Evolutionary conservation across 2,329 filamentous ascomycete genomes (phyloP).

Genomic region (Sarocladium strictum): DNA sequence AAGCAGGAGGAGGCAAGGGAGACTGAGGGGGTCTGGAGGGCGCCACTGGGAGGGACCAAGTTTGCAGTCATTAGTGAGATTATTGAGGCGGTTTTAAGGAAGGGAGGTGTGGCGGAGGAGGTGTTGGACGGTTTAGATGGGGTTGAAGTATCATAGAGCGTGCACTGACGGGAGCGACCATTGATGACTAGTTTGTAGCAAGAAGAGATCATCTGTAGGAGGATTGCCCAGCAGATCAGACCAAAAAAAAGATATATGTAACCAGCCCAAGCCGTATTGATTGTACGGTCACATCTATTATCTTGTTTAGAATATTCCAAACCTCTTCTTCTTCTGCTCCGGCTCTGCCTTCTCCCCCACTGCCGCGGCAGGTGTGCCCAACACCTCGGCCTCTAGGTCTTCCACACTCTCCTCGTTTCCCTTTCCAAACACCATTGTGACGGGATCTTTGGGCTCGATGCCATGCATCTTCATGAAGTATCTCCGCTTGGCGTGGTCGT

Average conservation of each 20-base stretch:
- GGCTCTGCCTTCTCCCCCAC: conserved; percentile 23
- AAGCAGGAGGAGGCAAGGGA: conserved; percentile 31
- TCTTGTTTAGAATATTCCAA: conserved; percentile 66
- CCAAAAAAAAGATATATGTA: background rate
- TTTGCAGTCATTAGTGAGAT: conserved; percentile 66
- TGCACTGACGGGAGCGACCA: too few species aligned
- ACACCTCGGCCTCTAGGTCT: conserved; percentile 28
- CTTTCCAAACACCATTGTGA: conserved; percentile 39
- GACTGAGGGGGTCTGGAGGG: conserved; percentile 75
- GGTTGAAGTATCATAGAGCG: conserved; percentile 59
- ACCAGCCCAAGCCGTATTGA: background rate
- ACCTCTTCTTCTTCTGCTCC: conserved; percentile 63
- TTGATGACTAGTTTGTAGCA: too few species aligned
- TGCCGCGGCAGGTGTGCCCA: conserved; percentile 9
- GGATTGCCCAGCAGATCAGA: background rate
- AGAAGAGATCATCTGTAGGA: background rate
- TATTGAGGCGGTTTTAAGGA: conserved; percentile 69
- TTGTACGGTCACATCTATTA: conserved; percentile 10
- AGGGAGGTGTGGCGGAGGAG: conserved; percentile 77
- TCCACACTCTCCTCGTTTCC: conserved; percentile 28
- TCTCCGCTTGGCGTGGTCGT: conserved; percentile 82
- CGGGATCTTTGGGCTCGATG: conserved; percentile 56
- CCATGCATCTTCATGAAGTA: conserved; percentile 85
- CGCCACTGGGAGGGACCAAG: conserved; percentile 77
- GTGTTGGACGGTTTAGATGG: conserved; percentile 75